A percentile compares a stretch with the other conserved stretches of the same genome.
phyloP scores from a whole-genome alignment of 768 basidiomycete species.

The Hydnum rufescens region DNA sequence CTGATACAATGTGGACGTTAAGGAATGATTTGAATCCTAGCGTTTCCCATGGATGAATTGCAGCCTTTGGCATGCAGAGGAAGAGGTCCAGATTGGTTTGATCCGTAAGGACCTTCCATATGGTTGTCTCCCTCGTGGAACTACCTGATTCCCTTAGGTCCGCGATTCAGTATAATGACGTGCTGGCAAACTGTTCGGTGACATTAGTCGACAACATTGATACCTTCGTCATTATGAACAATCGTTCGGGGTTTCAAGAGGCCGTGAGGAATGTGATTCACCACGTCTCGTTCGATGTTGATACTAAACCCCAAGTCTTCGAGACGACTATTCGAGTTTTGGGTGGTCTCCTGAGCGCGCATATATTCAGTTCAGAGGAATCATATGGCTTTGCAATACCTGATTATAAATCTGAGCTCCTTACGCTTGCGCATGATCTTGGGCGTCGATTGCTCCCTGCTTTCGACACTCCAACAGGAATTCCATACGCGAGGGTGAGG shows the following conservation, averaged over 20 bases:
- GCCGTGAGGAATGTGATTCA: slow-evolving; percentile 67
- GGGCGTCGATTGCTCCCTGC: slow-evolving; percentile 76
- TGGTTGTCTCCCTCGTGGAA: slow-evolving; percentile 2
- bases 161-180: slow-evolving; percentile 74
- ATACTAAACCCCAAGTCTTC: slow-evolving; percentile 95
- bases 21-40: slow-evolving; percentile 6
- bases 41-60: slow-evolving; percentile 28
- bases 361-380: slow-evolving; percentile 28
- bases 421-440: slow-evolving; percentile 68
- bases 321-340: slow-evolving; percentile 90
- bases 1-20: too few species aligned
- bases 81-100: slow-evolving; percentile 69
- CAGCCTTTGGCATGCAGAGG: slow-evolving; percentile 73
- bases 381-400: slow-evolving; percentile 49
- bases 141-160: slow-evolving; percentile 19
- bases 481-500: slow-evolving; percentile 74
- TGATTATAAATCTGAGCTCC: slow-evolving; percentile 69
- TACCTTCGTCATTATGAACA: slow-evolving; percentile 72
- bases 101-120: slow-evolving; percentile 36
- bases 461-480: slow-evolving; percentile 75
- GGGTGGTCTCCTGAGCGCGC: slow-evolving; percentile 74
- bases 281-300: slow-evolving; percentile 77
- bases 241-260: slow-evolving; percentile 57
- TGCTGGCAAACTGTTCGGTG: slow-evolving; percentile 81
- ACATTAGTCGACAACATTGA: slow-evolving; percentile 61